Evolutionary conservation across 2,329 filamentous ascomycete species (phyloP).

Genomic region (Dendryphion nanum): DNA sequence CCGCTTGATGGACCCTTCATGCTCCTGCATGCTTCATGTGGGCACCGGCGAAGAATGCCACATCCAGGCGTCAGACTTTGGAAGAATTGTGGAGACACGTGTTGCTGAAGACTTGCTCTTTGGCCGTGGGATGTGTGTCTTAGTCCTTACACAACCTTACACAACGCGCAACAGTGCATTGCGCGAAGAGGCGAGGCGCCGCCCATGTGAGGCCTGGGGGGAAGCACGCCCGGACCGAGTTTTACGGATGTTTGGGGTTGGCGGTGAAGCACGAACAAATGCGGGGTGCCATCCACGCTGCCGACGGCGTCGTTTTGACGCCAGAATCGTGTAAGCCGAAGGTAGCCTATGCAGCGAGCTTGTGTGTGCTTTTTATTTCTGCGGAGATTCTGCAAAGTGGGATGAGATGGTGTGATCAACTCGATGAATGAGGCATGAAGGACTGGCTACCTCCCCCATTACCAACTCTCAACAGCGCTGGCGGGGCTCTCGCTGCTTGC

Average conservation of each 20-base stretch:
- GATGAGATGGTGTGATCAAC: not conserved
- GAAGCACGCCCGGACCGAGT: not conserved
- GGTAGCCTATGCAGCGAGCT: slow-evolving; percentile 3
- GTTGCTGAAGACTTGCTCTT: no score
- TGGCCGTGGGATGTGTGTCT: no score
- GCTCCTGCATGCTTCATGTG: no score
- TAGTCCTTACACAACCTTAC: no score
- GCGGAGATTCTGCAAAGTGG: not conserved
- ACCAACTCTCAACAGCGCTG: no score
- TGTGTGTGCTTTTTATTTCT: not conserved
- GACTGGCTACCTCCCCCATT: no score
- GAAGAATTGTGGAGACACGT: no score
- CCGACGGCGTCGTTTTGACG: not conserved
- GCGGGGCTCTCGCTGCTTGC: not conserved
- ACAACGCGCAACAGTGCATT: no score
- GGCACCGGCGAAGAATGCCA: no score
- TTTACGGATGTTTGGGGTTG: not conserved
- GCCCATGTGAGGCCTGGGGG: not conserved
- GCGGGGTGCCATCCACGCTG: not conserved
- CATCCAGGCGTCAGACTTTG: no score
- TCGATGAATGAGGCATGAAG: not conserved
- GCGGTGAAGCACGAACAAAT: not conserved
- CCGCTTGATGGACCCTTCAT: slow-evolving; percentile 10
- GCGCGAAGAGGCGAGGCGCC: no score
- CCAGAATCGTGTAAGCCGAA: slow-evolving; percentile 3